A percentile compares a stretch with the other conserved stretches of the same genome.
phyloP scores from a whole-genome alignment of 768 basidiomycete species.

The Floccularia luteovirens region DNA sequence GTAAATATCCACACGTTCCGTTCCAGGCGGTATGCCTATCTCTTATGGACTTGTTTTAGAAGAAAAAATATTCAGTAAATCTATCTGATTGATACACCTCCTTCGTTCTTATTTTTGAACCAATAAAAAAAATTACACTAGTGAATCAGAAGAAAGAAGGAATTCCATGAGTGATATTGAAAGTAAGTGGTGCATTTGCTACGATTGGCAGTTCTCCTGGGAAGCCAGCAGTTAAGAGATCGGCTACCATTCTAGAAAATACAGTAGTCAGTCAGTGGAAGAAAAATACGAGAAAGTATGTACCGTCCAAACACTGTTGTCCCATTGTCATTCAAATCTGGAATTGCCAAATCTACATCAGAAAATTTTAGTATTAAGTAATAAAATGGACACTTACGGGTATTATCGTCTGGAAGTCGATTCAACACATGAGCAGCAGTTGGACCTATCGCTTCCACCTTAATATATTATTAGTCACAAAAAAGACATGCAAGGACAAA shows the following conservation, averaged over 20 bases:
- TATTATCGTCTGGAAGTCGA: conserved; percentile 27
- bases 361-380: background rate
- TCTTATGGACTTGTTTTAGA: no score
- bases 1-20: no score
- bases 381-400: conserved; percentile 17
- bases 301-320: conserved; percentile 28
- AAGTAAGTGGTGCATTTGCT: conserved; percentile 24
- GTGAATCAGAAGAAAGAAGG: conserved; percentile 31
- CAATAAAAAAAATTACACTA: no score
- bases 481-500: background rate
- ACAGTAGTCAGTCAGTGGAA: background rate
- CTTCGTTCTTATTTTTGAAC: no score
- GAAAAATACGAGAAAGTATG: background rate
- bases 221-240: conserved; percentile 25
- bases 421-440: conserved; percentile 30
- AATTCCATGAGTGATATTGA: conserved; percentile 29
- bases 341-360: background rate
- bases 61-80: no score
- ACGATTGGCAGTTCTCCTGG: conserved; percentile 26
- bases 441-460: conserved; percentile 31
- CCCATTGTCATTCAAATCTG: conserved; percentile 29
- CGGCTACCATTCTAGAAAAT: conserved; percentile 27
- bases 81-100: no score
- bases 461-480: background rate
- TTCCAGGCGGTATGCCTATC: no score